These are phyloP conservation scores for Russula brevipes DNA, from an alignment of 768 basidiomycete genomes.

Conservation along the genomic window DNA sequence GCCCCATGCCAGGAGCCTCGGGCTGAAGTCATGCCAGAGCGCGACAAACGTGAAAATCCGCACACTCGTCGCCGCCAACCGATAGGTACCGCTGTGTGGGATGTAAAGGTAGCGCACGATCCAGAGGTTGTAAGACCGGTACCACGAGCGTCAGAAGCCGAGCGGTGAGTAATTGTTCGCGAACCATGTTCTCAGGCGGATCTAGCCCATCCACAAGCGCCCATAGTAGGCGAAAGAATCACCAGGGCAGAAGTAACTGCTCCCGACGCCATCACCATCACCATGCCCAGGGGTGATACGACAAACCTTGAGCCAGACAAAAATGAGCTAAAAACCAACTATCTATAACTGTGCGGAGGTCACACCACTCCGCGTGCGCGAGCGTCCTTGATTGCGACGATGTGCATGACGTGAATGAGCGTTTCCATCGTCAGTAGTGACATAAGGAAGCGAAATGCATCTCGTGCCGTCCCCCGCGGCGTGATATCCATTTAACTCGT, in stretches of 20 bases:
- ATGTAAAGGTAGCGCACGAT: slow-evolving; percentile 88
- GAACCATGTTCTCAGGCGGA: slow-evolving; percentile 99
- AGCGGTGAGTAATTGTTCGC: slow-evolving; percentile 91
- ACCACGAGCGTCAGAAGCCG: slow-evolving; percentile 97
- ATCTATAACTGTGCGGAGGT: slow-evolving; percentile 78
- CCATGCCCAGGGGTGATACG: neutral
- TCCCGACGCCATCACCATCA: neutral
- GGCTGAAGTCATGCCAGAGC: slow-evolving; percentile 92
- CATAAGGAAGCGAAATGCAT: slow-evolving; percentile 63
- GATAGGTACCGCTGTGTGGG: slow-evolving; percentile 73
- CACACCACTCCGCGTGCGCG: slow-evolving; percentile 70
- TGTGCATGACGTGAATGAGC: slow-evolving; percentile 91
- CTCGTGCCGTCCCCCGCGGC: slow-evolving; percentile 41
- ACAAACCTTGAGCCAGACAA: slow-evolving; percentile 92
- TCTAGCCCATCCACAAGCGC: slow-evolving; percentile 83
- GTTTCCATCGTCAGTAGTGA: slow-evolving; percentile 84
- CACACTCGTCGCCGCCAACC: slow-evolving; percentile 55
- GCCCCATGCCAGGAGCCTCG: slow-evolving; percentile 88
- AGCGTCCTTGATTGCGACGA: slow-evolving; percentile 91
- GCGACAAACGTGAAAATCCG: slow-evolving; percentile 95
- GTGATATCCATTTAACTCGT: slow-evolving; percentile 50
- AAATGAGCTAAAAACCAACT: slow-evolving; percentile 94
- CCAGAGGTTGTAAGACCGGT: slow-evolving; percentile 95
- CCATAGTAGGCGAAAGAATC: slow-evolving; percentile 92
- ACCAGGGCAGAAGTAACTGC: slow-evolving; percentile 92